Base-by-base conservation (phyloP, 768 basidiomycete species). In the Pseudohyphozyma bogoriensis region DNA sequence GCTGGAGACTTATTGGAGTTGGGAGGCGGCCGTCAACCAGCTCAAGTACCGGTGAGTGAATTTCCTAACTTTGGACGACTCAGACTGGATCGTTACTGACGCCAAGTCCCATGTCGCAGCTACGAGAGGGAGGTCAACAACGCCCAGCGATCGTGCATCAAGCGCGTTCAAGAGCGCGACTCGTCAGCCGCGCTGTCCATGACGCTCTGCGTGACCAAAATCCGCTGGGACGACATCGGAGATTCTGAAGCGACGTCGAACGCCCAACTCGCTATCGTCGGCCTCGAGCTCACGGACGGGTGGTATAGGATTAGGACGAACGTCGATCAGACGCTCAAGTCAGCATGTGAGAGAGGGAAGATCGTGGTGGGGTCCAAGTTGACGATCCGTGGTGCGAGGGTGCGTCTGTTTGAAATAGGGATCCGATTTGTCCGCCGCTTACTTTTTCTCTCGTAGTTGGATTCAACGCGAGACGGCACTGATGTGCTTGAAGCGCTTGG, bases 221-320 rank as follows among this genome's bases (percentile, higher is more conserved):
- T 97, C 39, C 74, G 74, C 8, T 85, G 82, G 82, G 74, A 78
- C 10, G 71, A 78, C 35, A 51, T 66, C 3, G 35, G 49, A 4
- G 63, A 71, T 26, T 51, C 31, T 18, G 37, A 56, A 24, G 60
- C 74, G 4, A 72, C 66, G 20, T 56, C 75, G 29, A 76, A 78
- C 1, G 74, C 79, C 33, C 76, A 73, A 24, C 70, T 76, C 4
- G 39, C 56, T 73, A 78, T 66, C 80, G 84, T 0, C 81, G 83
- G 64, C 74, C 32, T 99, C 9, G 95, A 96, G 73, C 76, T 97
- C n/a, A 91, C 90, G 1, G 95, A 99, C 71, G 95, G 95, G 18
- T 99, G 95, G 95, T 99, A 99, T 69, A 77, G 84, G 32, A 77
- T 97, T 10, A 81, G 83, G 18, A 87, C 89, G 0, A 78, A 79